These are phyloP conservation scores for Aspergillus flavus DNA, from an alignment of 2,329 filamentous ascomycete genomes.

Conservation along the genomic window DNA sequence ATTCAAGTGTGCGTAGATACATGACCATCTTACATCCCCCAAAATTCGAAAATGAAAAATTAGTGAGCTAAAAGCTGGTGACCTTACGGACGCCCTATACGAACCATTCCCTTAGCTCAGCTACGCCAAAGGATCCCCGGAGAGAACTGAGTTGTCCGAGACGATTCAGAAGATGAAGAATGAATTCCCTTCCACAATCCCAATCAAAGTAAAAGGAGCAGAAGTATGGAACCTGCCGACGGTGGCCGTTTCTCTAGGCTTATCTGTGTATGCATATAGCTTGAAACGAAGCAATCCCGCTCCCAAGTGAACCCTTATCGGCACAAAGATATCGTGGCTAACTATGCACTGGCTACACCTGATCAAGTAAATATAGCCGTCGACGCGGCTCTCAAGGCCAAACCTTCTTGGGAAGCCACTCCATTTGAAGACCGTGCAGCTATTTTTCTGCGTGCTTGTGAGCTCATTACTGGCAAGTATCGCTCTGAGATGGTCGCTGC, in stretches of 20 bases:
- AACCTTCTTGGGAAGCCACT: constrained; percentile 78
- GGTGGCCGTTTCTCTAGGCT: neutral
- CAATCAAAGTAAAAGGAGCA: constrained; percentile 28
- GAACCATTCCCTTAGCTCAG: constrained; percentile 18
- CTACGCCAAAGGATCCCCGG: constrained; percentile 33
- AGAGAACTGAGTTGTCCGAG: constrained; percentile 34
- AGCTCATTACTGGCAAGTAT: constrained; percentile 87
- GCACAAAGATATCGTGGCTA: constrained; percentile 26
- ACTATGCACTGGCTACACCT: constrained; percentile 59
- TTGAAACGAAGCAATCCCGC: constrained; percentile 20
- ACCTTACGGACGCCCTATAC: neutral
- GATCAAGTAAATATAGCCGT: constrained; percentile 79
- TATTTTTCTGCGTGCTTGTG: constrained; percentile 92
- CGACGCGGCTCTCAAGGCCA: constrained; percentile 79
- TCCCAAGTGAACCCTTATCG: constrained; percentile 54
- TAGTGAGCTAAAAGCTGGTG: constrained; percentile 12
- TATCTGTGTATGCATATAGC: constrained; percentile 9
- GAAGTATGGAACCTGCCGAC: neutral
- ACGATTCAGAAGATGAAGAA: constrained; percentile 34
- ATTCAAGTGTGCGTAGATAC: neutral
- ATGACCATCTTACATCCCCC: constrained; percentile 21
- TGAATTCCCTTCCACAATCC: constrained; percentile 35
- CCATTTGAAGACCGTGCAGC: constrained; percentile 89
- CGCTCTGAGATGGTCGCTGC: constrained; percentile 93
- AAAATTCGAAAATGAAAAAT: constrained; percentile 30